Evolutionary conservation across 2,329 filamentous ascomycete species (phyloP).

Genomic region (Aspergillus novoparasiticus): DNA sequence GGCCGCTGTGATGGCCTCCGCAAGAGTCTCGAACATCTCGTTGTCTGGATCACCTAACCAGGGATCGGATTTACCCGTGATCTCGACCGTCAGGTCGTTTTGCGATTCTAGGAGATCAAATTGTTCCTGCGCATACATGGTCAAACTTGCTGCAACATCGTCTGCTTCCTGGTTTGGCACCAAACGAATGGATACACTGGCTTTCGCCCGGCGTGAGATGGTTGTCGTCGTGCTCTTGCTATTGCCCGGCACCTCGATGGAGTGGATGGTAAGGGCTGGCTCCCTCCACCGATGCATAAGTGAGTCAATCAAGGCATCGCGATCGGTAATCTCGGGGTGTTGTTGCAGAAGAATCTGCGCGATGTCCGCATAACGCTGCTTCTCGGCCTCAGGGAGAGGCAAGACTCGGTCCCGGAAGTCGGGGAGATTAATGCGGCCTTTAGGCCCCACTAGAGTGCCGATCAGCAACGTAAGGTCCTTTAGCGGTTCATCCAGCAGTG

Average conservation of each 20-base stretch:
- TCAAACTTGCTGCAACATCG: constrained; percentile 70
- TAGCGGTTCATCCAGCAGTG: constrained; percentile 84
- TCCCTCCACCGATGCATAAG: constrained; percentile 95
- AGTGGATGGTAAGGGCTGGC: constrained; percentile 89
- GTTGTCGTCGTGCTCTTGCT: constrained; percentile 78
- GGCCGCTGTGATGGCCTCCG: constrained; percentile 78
- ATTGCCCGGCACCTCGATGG: constrained; percentile 81
- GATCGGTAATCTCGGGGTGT: constrained; percentile 65
- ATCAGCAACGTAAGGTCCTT: constrained; percentile 87
- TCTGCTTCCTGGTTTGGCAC: constrained; percentile 91
- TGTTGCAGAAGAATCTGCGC: constrained; percentile 72
- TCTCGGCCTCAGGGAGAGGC: constrained; percentile 72
- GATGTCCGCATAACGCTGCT: constrained; percentile 81
- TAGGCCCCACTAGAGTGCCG: constrained; percentile 75
- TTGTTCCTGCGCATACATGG: constrained; percentile 66
- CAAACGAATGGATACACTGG: constrained; percentile 84
- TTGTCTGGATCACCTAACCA: constrained; percentile 94
- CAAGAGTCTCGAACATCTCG: constrained; percentile 85
- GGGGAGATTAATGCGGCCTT: constrained; percentile 81
- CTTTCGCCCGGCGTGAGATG: constrained; percentile 85
- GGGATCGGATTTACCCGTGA: constrained; percentile 92
- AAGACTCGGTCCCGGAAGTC: constrained; percentile 86
- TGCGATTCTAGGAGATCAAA: constrained; percentile 76
- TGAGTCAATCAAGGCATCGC: constrained; percentile 74
- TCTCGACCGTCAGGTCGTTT: constrained; percentile 77